A percentile compares a stretch with the other conserved stretches of the same genome.
Evolutionary conservation across 1,139 yeast species (phyloP).

Genomic region (Komagataea norvegica): DNA sequence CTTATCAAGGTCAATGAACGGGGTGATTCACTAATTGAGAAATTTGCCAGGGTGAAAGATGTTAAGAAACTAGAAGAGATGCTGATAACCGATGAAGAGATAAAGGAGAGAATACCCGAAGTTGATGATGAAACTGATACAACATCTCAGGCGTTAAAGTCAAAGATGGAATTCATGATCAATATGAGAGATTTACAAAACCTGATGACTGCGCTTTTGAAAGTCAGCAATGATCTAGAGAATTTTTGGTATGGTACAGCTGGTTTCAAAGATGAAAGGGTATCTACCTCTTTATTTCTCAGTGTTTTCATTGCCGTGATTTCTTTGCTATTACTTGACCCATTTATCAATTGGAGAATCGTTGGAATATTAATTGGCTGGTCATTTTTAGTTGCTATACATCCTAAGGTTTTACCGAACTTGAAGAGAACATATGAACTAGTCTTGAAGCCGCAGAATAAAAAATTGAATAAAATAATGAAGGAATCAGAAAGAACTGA

Average conservation of each 20-base stretch:
- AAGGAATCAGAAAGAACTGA: slow-evolving; percentile 41
- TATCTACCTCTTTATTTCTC: slow-evolving; percentile 52
- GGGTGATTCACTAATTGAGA: slow-evolving; percentile 54
- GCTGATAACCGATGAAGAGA: slow-evolving; percentile 19
- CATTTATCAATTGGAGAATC: slow-evolving; percentile 62
- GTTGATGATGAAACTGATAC: slow-evolving; percentile 17
- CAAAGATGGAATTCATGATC: slow-evolving; percentile 34
- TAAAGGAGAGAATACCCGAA: slow-evolving; percentile 21
- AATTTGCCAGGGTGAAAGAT: slow-evolving; percentile 35
- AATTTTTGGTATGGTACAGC: slow-evolving; percentile 57
- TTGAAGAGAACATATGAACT: slow-evolving; percentile 24
- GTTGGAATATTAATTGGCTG: slow-evolving; percentile 58
- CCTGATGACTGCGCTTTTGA: slow-evolving; percentile 52
- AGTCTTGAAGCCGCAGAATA: slow-evolving; percentile 20
- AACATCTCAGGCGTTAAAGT: slow-evolving; percentile 26
- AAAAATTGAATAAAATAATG: slow-evolving; percentile 25
- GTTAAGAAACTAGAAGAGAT: slow-evolving; percentile 12
- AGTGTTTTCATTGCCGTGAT: slow-evolving; percentile 41
- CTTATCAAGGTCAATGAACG: slow-evolving; percentile 40
- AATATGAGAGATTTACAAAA: slow-evolving; percentile 45
- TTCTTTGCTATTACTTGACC: slow-evolving; percentile 48
- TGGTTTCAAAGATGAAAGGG: slow-evolving; percentile 66
- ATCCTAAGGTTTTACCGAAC: slow-evolving; percentile 47
- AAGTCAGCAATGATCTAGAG: slow-evolving; percentile 49
- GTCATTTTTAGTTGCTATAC: slow-evolving; percentile 45